Conservation (phyloP, 106 monocot genomes). For the Acanthochlamys bracteata region DNA sequence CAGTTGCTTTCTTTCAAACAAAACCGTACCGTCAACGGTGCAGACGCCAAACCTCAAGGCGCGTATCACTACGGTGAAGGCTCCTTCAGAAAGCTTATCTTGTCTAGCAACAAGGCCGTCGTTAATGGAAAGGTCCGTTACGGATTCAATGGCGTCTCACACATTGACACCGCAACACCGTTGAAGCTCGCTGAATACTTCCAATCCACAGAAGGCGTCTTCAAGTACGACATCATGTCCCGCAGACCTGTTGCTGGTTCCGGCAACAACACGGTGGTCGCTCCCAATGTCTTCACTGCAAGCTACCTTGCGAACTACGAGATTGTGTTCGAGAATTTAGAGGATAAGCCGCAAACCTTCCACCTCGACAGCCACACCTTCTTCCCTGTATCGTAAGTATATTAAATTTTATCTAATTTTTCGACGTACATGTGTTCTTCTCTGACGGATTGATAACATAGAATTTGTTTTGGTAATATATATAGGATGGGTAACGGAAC, state of each 20-base stretch:
- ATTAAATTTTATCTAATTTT: background rate
- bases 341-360: conserved; percentile 27
- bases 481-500: conserved; percentile 37
- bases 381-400: conserved; percentile 32
- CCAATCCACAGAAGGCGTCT: background rate
- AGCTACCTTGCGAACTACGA: too few relatives aligned
- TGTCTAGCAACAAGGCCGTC: conserved; percentile 14
- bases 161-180: conserved; percentile 41
- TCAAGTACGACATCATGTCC: background rate
- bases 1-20: conserved; percentile 9
- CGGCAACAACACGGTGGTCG: background rate
- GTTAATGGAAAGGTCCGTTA: conserved; percentile 24
- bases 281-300: too few relatives aligned
- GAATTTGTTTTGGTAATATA: background rate
- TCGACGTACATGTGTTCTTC: background rate
- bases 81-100: conserved; percentile 14
- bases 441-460: background rate
- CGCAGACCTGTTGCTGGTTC: conserved; percentile 11
- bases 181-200: conserved; percentile 46
- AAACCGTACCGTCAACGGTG: conserved; percentile 48
- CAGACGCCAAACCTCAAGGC: conserved; percentile 63
- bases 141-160: too few relatives aligned
- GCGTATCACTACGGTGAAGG: conserved; percentile 52
- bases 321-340: conserved; percentile 44
- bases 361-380: conserved; percentile 46